A percentile compares a stretch with the other conserved stretches of the same genome.
Evolutionary conservation across 305 asterid species (phyloP).

Genomic region (Fraxinus floribunda): DNA sequence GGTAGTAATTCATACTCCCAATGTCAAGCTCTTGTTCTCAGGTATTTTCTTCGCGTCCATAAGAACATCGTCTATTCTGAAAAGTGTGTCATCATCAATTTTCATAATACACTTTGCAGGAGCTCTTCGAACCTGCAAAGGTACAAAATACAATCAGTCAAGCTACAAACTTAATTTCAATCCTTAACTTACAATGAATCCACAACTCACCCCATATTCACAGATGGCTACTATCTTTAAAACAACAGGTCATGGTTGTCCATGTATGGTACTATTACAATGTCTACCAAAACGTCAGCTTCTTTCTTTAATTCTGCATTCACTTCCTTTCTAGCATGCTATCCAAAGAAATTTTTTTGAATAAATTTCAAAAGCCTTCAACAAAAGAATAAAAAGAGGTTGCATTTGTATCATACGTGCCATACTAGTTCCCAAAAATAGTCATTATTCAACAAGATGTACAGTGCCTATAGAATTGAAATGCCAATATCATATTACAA

Average conservation of each 20-base stretch:
- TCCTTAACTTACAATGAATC: constrained; percentile 8
- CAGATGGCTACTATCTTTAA: constrained; percentile 74
- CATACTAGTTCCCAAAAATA: not conserved
- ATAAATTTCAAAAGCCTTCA: constrained; percentile 24
- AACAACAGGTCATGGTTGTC: constrained; percentile 80
- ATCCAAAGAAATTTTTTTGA: constrained; percentile 21
- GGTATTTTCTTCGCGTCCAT: too few relatives aligned
- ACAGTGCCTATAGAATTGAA: not conserved
- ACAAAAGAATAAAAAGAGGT: not conserved
- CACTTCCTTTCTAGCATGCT: constrained; percentile 70
- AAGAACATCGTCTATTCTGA: too few relatives aligned
- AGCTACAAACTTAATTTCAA: not conserved
- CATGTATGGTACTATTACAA: constrained; percentile 73
- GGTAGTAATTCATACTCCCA: constrained; percentile 72
- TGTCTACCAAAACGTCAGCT: constrained; percentile 75
- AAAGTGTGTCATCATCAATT: constrained; percentile 46
- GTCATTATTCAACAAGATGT: constrained; percentile 2
- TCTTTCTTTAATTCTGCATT: constrained; percentile 64
- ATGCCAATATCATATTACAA: not conserved
- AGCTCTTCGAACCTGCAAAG: constrained; percentile 50
- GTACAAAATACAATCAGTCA: constrained; percentile 7
- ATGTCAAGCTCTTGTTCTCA: too few relatives aligned
- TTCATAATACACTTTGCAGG: constrained; percentile 73
- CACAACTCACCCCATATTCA: constrained; percentile 66
- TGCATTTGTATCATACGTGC: not conserved